Conservation (phyloP, 208 protist genomes). For the Leishmania amazonensis region DNA sequence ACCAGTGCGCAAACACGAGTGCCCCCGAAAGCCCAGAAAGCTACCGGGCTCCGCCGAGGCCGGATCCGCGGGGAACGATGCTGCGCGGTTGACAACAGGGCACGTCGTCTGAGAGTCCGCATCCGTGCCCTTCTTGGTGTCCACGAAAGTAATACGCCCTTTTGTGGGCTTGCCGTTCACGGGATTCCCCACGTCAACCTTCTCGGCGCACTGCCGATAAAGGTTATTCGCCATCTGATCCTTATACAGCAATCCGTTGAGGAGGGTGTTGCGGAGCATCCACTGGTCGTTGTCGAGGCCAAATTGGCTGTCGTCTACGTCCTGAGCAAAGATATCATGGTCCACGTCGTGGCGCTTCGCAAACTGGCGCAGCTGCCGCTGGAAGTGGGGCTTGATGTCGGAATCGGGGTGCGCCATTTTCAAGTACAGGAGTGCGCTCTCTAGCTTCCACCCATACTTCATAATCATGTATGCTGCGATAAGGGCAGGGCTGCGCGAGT, state of each 20-base stretch:
- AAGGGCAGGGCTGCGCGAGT: constrained; percentile 81
- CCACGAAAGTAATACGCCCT: constrained; percentile 64
- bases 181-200: constrained; percentile 59
- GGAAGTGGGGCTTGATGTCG: constrained; percentile 91
- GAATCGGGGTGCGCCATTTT: constrained; percentile 90
- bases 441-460: constrained; percentile 93
- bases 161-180: constrained; percentile 36
- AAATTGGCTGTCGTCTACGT: constrained; percentile 81
- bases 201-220: constrained; percentile 61
- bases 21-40: constrained; percentile 65
- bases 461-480: constrained; percentile 90
- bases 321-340: constrained; percentile 83
- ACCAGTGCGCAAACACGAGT: constrained; percentile 40
- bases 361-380: constrained; percentile 87
- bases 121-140: constrained; percentile 74
- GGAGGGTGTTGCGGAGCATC: constrained; percentile 91
- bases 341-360: constrained; percentile 82
- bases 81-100: constrained; percentile 51
- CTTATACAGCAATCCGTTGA: constrained; percentile 82
- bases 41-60: constrained; percentile 12
- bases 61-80: constrained; percentile 49
- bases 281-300: constrained; percentile 92
- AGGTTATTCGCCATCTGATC: constrained; percentile 71
- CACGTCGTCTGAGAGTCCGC: constrained; percentile 41
- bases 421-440: constrained; percentile 82